Base-by-base conservation (phyloP, 1,284 basidiomycete genomes). In the Marasmius tenuissimus region DNA sequence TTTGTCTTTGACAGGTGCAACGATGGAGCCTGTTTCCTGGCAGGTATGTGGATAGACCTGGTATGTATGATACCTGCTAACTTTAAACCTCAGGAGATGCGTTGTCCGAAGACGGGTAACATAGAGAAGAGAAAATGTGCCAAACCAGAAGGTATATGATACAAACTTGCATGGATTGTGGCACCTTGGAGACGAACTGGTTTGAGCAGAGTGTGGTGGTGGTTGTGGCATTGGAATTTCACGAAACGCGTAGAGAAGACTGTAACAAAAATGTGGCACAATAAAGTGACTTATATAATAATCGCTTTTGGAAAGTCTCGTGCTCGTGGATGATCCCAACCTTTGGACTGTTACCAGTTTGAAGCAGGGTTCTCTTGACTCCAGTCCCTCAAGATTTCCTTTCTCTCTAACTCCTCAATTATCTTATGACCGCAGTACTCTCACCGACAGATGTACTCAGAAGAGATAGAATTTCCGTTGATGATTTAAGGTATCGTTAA, bases 111-210 rank as follows among this genome's bases (percentile, higher is more conserved):
- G 71, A 95, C 93, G 9, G 93, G 93, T 5, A 82, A 81, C 64
- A 80, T 89, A 55, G 94, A 97, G 75, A 90, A 86, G 67, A 83
- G 95, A 60, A 97, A 97, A 72, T 95, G 93, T 67, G 94, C 94
- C 27, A 95, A 94, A 71, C 95, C 95, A 60, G 87, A 92, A 65
- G 82, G 78, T 47, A 57, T 86, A 64, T 86, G 53, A 55, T 11
- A 14, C 16, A 18, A 7, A 73, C 70, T 50, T 54, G 52, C 58
- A 66, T 11, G 22, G 6, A 27, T 56, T 38, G 20, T 40, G n/a
- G 14, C 27, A 60, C 49, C 14, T 27, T 55, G 33, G 7, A 47
- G 20, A 39, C 42, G 40, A 51, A 42, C 52, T 50, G 38, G 35
- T 10, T n/a, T 22, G 37, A 49, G 20, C 18, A 18, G 14, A 50